Evolutionary conservation across 768 basidiomycete genomes (phyloP), one percentile per base, ranked within the genome.

Genomic region (Russula virescens): DNA sequence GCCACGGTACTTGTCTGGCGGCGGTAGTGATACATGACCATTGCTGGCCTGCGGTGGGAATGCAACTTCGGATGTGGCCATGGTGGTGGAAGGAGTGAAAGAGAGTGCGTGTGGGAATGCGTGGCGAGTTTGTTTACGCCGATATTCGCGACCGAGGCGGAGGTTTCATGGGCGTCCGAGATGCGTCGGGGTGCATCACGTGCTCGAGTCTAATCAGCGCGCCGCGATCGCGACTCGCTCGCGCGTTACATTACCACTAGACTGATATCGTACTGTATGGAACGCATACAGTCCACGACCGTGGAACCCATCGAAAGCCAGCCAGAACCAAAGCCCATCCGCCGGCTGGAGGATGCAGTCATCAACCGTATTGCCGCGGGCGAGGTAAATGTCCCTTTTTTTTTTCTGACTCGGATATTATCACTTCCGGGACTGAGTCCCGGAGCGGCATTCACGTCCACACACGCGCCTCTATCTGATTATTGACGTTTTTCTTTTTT

Each of bases 1-100:
- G 2, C 94, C 93, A 23, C 92, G 81, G 71, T 91, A 95, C 74
- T 86, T 90, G 73, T 81, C 79, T n/a, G 61, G 50, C 5, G 47
- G 53, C 2, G 54, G 57, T 14, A n/a, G 58, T 14, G 31, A 28
- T 38, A 14, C 10, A 2, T 47, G 26, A 34, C 34, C 46, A 14
- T 57, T 45, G 47, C 5, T 5, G 31, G 23, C 26, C 3, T n/a
- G 11, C 4, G 46, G 11, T 23, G 25, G 9, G 49, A 31, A 23
- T 18, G 49, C 46, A 19, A 2, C 16, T 40, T 49, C 26, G 26
- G 55, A 14, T 18, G 55, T 56, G 35, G 54, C n/a, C 60, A 65
- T 65, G 46, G 38, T 63, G 49, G 63, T 57, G 14, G 50, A 26
- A 18, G 25, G 56, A 2, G 23, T 50, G 25, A n/a, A 14, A 28